Conservation (phyloP, 2,329 filamentous ascomycete genomes). For the Claviceps maximensis region DNA sequence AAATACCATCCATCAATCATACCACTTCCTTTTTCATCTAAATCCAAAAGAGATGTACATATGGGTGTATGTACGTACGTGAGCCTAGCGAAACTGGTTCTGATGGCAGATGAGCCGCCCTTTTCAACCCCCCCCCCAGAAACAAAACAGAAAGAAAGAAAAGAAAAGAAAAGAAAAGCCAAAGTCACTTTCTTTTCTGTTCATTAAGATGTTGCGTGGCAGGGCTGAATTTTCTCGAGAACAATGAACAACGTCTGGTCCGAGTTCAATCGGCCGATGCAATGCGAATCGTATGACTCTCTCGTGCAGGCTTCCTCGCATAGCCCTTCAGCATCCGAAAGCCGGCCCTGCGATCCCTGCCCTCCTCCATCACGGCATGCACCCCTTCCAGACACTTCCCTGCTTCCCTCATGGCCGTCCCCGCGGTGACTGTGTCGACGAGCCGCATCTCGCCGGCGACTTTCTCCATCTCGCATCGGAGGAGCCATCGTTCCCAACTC, state of each 20-base stretch:
- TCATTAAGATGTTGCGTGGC: too few relatives aligned
- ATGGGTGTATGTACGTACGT: neutral
- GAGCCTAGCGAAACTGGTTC: neutral
- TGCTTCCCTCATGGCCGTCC: slow-evolving; percentile 39
- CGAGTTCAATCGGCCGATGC: slow-evolving; percentile 11
- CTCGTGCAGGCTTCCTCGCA: slow-evolving; percentile 44
- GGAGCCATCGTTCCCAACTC: slow-evolving; percentile 93
- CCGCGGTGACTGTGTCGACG: slow-evolving; percentile 36
- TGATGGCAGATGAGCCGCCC: too few relatives aligned
- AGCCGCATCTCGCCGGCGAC: slow-evolving; percentile 51
- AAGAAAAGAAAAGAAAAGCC: too few relatives aligned
- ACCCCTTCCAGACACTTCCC: slow-evolving; percentile 48
- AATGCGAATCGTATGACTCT: slow-evolving; percentile 26
- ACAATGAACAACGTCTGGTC: too few relatives aligned
- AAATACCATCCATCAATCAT: neutral
- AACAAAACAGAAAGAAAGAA: too few relatives aligned
- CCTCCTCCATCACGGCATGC: slow-evolving; percentile 50
- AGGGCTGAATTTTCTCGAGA: too few relatives aligned
- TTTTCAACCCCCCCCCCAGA: too few relatives aligned
- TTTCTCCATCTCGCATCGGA: slow-evolving; percentile 76
- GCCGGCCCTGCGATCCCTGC: slow-evolving; percentile 42
- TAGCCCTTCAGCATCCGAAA: slow-evolving; percentile 51
- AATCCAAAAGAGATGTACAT: too few relatives aligned
- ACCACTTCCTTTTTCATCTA: too few relatives aligned
- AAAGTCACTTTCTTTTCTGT: too few relatives aligned